These are phyloP conservation scores for Fusarium falciforme DNA, from an alignment of 2,329 filamentous ascomycete species.

Conservation along the genomic window DNA sequence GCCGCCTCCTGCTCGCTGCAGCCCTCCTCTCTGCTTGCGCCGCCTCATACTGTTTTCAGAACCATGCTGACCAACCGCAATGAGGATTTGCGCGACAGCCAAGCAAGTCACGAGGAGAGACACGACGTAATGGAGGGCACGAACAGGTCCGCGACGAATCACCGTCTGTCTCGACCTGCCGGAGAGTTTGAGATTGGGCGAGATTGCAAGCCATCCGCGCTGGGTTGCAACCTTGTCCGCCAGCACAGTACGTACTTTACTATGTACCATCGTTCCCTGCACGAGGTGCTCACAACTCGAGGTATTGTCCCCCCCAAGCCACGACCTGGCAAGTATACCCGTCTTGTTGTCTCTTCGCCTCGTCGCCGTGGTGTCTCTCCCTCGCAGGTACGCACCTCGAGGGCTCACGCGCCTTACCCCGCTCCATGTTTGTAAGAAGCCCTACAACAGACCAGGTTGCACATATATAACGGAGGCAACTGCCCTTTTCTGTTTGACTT, in stretches of 20 bases:
- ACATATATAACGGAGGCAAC: constrained; percentile 30
- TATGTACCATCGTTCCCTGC: constrained; percentile 24
- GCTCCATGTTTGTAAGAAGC: constrained; percentile 34
- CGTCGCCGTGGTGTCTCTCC: constrained; percentile 16
- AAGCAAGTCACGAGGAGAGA: constrained; percentile 25
- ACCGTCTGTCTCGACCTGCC: constrained; percentile 16
- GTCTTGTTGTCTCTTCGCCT: constrained; percentile 16
- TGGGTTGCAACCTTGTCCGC: constrained; percentile 32
- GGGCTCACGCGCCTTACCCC: constrained; percentile 43
- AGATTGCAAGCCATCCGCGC: constrained; percentile 30
- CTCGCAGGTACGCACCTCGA: constrained; percentile 1
- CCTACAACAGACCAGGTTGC: constrained; percentile 7
- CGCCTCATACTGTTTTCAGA: constrained; percentile 32
- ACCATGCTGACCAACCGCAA: constrained; percentile 17
- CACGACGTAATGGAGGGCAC: constrained; percentile 31
- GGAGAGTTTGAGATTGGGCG: constrained; percentile 34
- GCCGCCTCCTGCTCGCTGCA: constrained; percentile 12
- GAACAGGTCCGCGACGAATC: constrained; percentile 23
- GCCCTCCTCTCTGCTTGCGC: background rate
- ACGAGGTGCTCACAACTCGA: background rate
- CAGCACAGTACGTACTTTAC: constrained; percentile 33
- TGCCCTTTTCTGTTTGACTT: constrained; percentile 9
- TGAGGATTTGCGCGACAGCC: constrained; percentile 1
- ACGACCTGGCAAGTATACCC: background rate
- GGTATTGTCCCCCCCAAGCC: constrained; percentile 8